A percentile compares a stretch with the other conserved stretches of the same genome.
phyloP scores from a whole-genome alignment of 2,329 filamentous ascomycete species.

The Pestalotiopsis sp. region DNA sequence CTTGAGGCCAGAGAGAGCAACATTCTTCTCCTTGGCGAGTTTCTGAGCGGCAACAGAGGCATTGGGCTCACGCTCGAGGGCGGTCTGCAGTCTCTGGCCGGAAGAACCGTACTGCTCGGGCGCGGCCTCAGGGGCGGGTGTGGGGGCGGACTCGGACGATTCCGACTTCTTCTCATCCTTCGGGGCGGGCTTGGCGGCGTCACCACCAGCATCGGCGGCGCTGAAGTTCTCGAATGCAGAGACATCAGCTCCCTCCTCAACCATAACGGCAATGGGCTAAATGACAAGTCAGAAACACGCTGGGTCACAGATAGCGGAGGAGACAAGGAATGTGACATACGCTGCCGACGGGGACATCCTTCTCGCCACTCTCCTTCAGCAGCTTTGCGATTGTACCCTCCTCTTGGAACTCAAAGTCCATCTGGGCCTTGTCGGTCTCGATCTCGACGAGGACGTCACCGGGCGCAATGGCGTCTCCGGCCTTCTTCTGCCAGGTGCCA shows the following conservation, averaged over 20 bases:
- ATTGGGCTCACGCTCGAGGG: slow-evolving; percentile 80
- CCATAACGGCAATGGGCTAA: slow-evolving; percentile 92
- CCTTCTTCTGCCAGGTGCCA: slow-evolving; percentile 97
- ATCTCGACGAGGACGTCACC: slow-evolving; percentile 98
- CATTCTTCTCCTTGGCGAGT: slow-evolving; percentile 82
- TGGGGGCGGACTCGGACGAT: slow-evolving; percentile 59
- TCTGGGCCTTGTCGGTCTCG: slow-evolving; percentile 99
- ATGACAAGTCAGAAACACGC: not conserved
- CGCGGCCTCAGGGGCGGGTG: slow-evolving; percentile 54
- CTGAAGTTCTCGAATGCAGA: slow-evolving; percentile 88
- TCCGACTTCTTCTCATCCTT: slow-evolving; percentile 70
- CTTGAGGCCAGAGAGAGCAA: slow-evolving; percentile 78
- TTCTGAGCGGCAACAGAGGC: slow-evolving; percentile 75
- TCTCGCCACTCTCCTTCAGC: slow-evolving; percentile 87
- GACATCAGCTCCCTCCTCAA: slow-evolving; percentile 89
- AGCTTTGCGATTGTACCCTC: slow-evolving; percentile 95
- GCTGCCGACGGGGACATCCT: slow-evolving; percentile 91
- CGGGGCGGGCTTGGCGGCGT: slow-evolving; percentile 64
- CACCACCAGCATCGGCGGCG: slow-evolving; percentile 87
- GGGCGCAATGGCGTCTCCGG: slow-evolving; percentile 81
- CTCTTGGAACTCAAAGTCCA: slow-evolving; percentile 99
- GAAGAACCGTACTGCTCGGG: slow-evolving; percentile 73
- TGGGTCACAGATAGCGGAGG: slow-evolving; percentile 16
- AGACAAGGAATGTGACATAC: slow-evolving; percentile 60
- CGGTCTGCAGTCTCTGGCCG: slow-evolving; percentile 77